Conservation (phyloP, 495 filamentous ascomycete genomes). For the Penicillium crystallinum region DNA sequence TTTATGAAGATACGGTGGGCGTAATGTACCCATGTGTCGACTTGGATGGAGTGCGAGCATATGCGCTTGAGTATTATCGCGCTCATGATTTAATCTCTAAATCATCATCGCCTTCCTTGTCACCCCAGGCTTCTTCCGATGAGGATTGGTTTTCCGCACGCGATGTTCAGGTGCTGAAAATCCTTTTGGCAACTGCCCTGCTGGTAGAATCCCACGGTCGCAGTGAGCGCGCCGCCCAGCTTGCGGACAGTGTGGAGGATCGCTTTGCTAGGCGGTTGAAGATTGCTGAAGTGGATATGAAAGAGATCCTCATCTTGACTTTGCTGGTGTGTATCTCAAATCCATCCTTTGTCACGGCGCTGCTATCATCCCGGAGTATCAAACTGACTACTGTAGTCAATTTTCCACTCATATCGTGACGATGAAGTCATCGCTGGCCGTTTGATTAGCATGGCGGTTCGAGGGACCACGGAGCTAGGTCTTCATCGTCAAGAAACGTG, state of each 20-base stretch:
- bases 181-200: slow-evolving; percentile 68
- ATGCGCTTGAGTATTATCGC: slow-evolving; percentile 48
- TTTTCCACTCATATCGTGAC: slow-evolving; percentile 76
- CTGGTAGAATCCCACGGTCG: slow-evolving; percentile 68
- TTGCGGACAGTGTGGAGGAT: slow-evolving; percentile 68
- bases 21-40: slow-evolving; percentile 79
- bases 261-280: slow-evolving; percentile 60
- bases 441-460: slow-evolving; percentile 62
- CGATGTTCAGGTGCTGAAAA: slow-evolving; percentile 67
- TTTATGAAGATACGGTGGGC: slow-evolving; percentile 75
- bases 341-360: not conserved
- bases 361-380: not conserved
- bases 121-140: slow-evolving; percentile 46
- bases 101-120: slow-evolving; percentile 39
- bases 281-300: slow-evolving; percentile 58
- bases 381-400: slow-evolving; percentile 45
- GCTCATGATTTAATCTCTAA: slow-evolving; percentile 20
- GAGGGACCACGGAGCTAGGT: slow-evolving; percentile 71
- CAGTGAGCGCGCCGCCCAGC: slow-evolving; percentile 60
- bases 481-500: slow-evolving; percentile 71
- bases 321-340: slow-evolving; percentile 50
- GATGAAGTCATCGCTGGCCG: slow-evolving; percentile 78
- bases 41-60: slow-evolving; percentile 54
- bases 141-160: slow-evolving; percentile 55
- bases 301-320: slow-evolving; percentile 63